Evolutionary conservation across 306 rosid species (phyloP).

Genomic region (Malus domestica): DNA sequence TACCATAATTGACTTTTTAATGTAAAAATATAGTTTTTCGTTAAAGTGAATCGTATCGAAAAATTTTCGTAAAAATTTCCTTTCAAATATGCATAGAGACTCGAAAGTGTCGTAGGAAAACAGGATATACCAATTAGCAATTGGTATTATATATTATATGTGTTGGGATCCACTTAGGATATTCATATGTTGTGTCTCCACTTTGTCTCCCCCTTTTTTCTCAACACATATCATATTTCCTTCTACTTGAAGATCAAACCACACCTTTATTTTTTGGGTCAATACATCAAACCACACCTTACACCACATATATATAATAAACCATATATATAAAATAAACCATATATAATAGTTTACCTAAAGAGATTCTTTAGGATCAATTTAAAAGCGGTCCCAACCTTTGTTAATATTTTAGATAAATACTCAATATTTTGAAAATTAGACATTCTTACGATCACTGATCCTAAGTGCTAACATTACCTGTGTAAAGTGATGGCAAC

Average conservation of each 20-base stretch:
- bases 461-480: too few relatives aligned
- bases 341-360: not conserved
- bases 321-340: not conserved
- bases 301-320: not conserved
- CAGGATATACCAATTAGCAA: not conserved
- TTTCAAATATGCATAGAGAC: not conserved
- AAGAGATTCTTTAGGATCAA: too few relatives aligned
- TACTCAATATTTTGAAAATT: too few relatives aligned
- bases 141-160: not conserved
- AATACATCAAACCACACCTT: slow-evolving; percentile 5
- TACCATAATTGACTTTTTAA: too few relatives aligned
- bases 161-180: slow-evolving; percentile 53
- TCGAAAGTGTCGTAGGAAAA: not conserved
- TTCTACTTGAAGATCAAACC: slow-evolving; percentile 22
- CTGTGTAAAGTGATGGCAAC: too few relatives aligned
- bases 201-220: slow-evolving; percentile 48
- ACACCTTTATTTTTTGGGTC: not conserved
- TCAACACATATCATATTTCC: slow-evolving; percentile 8
- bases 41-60: too few relatives aligned
- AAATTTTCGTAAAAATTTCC: too few relatives aligned
- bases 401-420: too few relatives aligned
- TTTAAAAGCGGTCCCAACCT: too few relatives aligned
- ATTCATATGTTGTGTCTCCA: slow-evolving; percentile 47
- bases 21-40: too few relatives aligned
- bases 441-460: too few relatives aligned